These are phyloP conservation scores for Rhizopus microsporus DNA, from an alignment of 371 early-diverging fungal genomes.

Conservation along the genomic window DNA sequence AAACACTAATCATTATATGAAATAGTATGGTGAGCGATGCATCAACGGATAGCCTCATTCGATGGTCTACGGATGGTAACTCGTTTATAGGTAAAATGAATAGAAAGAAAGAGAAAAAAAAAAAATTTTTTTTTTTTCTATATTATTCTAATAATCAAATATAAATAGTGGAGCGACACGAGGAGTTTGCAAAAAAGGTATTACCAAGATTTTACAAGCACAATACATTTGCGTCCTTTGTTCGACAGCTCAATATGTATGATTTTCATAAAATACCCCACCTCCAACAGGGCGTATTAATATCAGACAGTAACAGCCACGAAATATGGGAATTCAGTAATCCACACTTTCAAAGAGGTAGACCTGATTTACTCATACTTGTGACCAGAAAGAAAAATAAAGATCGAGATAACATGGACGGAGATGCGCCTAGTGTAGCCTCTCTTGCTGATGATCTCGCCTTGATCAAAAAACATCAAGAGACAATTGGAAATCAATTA, in stretches of 20 bases:
- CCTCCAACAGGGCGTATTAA: conserved; percentile 73
- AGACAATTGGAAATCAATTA: conserved; percentile 78
- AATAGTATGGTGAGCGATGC: conserved; percentile 72
- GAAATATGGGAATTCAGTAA: conserved; percentile 65
- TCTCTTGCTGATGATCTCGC: conserved; percentile 73
- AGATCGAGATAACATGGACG: conserved; percentile 46
- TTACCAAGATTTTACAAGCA: conserved; percentile 91
- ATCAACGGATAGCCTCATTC: conserved; percentile 64
- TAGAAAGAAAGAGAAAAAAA: too few species aligned
- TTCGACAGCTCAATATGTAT: conserved; percentile 94
- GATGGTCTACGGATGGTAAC: conserved; percentile 74
- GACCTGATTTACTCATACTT: conserved; percentile 52
- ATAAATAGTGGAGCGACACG: conserved; percentile 61
- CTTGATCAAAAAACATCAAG: conserved; percentile 80
- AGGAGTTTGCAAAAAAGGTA: conserved; percentile 82
- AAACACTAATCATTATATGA: too few species aligned
- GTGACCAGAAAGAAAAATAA: conserved; percentile 55
- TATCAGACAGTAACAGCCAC: conserved; percentile 56
- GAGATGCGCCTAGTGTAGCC: conserved; percentile 40
- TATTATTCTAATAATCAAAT: background rate
- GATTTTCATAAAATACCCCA: conserved; percentile 83
- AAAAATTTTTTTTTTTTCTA: conserved; percentile 1
- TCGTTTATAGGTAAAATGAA: conserved; percentile 66
- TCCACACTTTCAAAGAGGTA: conserved; percentile 52
- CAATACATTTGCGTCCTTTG: conserved; percentile 92